Conservation (phyloP, 371 early-diverging fungal species). For the Mortierella sp. region DNA sequence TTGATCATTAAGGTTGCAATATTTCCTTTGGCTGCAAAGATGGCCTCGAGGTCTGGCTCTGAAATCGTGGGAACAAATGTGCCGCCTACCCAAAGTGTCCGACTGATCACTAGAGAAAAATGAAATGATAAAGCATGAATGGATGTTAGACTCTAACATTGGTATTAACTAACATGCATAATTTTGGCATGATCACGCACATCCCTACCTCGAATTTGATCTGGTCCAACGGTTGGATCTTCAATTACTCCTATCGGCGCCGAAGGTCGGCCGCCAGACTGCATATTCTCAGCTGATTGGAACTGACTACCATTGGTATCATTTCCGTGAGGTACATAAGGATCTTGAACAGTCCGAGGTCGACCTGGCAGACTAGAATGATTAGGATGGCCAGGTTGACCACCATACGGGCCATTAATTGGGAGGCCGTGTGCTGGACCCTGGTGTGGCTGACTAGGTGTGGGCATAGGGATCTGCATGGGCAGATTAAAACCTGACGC, state of each 20-base stretch:
- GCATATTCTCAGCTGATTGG: neutral
- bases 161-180: neutral
- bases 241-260: constrained; percentile 22
- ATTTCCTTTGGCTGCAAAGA: constrained; percentile 60
- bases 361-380: constrained; percentile 6
- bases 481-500: neutral
- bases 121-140: neutral
- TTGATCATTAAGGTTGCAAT: constrained; percentile 71
- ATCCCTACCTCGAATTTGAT: constrained; percentile 52
- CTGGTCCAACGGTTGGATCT: constrained; percentile 36
- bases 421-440: neutral
- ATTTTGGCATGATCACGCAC: neutral
- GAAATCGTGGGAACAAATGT: constrained; percentile 60
- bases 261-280: neutral
- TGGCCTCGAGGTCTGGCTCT: constrained; percentile 58
- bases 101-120: constrained; percentile 59
- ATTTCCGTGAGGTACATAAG: neutral
- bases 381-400: neutral
- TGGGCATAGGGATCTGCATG: neutral
- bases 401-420: neutral
- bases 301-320: constrained; percentile 12
- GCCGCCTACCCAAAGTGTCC: constrained; percentile 72
- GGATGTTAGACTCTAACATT: no score
- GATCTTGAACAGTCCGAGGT: neutral
- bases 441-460: neutral